A percentile compares a stretch with the other conserved stretches of the same genome.
Evolutionary conservation across 2,329 filamentous ascomycete species (phyloP).

Genomic region (Ophiostoma quercus): DNA sequence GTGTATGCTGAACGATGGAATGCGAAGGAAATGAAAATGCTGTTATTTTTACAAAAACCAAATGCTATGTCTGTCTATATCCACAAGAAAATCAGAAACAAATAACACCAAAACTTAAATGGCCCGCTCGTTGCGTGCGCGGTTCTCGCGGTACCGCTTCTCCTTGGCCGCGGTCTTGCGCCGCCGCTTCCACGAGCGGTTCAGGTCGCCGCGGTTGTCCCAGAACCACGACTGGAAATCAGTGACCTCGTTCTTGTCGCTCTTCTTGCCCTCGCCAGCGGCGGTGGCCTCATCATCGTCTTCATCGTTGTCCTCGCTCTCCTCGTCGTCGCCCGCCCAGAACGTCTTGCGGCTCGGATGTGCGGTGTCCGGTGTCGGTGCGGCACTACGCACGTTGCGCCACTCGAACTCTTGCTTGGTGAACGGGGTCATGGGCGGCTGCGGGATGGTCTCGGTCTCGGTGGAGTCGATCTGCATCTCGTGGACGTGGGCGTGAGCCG

Average conservation of each 20-base stretch:
- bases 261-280: constrained; percentile 25
- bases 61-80: background rate
- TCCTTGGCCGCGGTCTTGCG: constrained; percentile 60
- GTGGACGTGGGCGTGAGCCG: constrained; percentile 31
- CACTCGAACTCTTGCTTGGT: constrained; percentile 72
- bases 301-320: constrained; percentile 36
- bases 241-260: constrained; percentile 33
- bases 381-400: constrained; percentile 74
- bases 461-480: constrained; percentile 35
- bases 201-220: constrained; percentile 60
- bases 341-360: constrained; percentile 55
- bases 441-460: constrained; percentile 20
- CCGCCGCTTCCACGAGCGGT: constrained; percentile 60
- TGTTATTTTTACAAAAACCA: background rate
- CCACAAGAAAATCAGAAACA: background rate
- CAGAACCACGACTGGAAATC: constrained; percentile 66
- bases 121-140: constrained; percentile 40
- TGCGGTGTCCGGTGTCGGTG: constrained; percentile 90
- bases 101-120: constrained; percentile 30
- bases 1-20: background rate
- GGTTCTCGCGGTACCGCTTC: constrained; percentile 61
- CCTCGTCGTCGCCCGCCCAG: constrained; percentile 39
- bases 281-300: constrained; percentile 31
- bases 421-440: constrained; percentile 71
- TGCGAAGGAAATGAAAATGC: background rate